These are phyloP conservation scores for Diaporthe eres DNA, from an alignment of 2,329 filamentous ascomycete species.

Conservation along the genomic window DNA sequence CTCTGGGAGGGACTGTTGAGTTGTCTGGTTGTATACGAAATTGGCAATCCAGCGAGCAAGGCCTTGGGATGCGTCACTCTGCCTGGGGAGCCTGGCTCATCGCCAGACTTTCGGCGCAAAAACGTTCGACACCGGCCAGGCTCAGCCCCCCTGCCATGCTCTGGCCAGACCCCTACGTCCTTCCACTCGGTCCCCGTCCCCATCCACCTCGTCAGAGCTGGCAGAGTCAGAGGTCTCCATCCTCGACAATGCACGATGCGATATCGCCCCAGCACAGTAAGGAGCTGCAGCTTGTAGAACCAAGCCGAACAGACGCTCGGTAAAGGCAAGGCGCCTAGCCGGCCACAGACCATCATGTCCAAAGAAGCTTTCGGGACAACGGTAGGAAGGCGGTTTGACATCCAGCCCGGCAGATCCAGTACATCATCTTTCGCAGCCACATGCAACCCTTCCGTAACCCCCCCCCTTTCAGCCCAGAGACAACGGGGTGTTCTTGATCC, in stretches of 20 bases:
- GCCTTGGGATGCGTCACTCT: slow-evolving; percentile 31
- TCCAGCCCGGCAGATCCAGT: slow-evolving; percentile 24
- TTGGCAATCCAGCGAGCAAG: slow-evolving; percentile 17
- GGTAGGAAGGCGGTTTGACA: slow-evolving; percentile 6
- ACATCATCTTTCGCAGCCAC: neutral
- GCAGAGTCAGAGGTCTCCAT: slow-evolving; percentile 18
- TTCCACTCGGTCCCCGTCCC: neutral
- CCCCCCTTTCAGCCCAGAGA: slow-evolving; percentile 13
- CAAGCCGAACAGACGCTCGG: slow-evolving; percentile 29
- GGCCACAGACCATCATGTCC: slow-evolving; percentile 4
- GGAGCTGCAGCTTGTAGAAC: slow-evolving; percentile 12
- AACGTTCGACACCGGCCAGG: slow-evolving; percentile 20
- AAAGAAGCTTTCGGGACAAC: slow-evolving; percentile 33
- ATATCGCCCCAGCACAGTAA: slow-evolving; percentile 1
- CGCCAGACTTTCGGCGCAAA: slow-evolving; percentile 12
- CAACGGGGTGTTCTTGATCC: slow-evolving; percentile 9
- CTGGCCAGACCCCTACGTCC: slow-evolving; percentile 16
- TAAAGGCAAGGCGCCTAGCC: slow-evolving; percentile 21
- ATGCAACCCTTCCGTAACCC: slow-evolving; percentile 6
- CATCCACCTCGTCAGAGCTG: slow-evolving; percentile 9
- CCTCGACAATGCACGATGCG: slow-evolving; percentile 7
- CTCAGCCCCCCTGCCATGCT: slow-evolving; percentile 20
- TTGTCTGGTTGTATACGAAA: slow-evolving; percentile 17
- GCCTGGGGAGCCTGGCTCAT: slow-evolving; percentile 17
- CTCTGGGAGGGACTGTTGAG: neutral